A percentile compares a stretch with the other conserved stretches of the same genome.
Conservation (phyloP, 352 stramenopile genomes). For the Globisporangium carolinianum region DNA sequence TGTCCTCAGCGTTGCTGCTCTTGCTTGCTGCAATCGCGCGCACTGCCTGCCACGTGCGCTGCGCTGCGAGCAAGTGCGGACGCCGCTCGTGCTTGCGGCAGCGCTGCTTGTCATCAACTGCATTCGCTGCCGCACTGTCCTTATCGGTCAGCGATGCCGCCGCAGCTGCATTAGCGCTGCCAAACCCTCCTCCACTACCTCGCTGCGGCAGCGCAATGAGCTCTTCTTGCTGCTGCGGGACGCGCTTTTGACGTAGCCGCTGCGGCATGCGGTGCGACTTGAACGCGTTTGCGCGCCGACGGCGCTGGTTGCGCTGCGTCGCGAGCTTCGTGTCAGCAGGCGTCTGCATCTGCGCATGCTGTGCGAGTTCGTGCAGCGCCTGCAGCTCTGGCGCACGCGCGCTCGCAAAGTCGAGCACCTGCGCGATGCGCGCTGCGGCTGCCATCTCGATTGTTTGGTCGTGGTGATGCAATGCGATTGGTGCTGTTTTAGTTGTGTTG, state of each 20-base stretch:
- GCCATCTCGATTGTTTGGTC: slow-evolving; percentile 13
- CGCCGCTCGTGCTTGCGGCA: slow-evolving; percentile 62
- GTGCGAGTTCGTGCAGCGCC: slow-evolving; percentile 56
- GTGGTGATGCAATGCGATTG: neutral
- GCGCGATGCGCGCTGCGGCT: slow-evolving; percentile 41
- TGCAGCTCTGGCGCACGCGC: slow-evolving; percentile 68
- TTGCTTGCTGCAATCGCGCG: too few relatives aligned
- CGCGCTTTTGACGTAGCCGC: slow-evolving; percentile 25
- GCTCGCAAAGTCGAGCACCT: slow-evolving; percentile 75
- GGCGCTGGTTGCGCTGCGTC: slow-evolving; percentile 53
- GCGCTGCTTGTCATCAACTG: slow-evolving; percentile 10
- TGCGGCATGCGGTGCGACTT: slow-evolving; percentile 66
- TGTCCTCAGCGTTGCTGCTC: neutral
- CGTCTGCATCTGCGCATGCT: slow-evolving; percentile 16
- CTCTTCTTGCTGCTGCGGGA: slow-evolving; percentile 8
- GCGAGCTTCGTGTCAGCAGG: slow-evolving; percentile 36
- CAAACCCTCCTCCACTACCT: neutral
- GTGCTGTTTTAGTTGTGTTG: neutral
- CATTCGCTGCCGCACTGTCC: neutral
- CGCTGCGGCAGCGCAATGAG: slow-evolving; percentile 15
- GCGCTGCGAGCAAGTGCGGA: slow-evolving; percentile 33
- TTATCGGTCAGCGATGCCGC: neutral
- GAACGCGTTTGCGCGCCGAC: slow-evolving; percentile 72
- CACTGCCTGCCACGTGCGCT: slow-evolving; percentile 24
- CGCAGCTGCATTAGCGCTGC: neutral